Percentiles rank a stretch among this genome's conserved stretches.
These are phyloP conservation scores for Trichosporon ovoides DNA, from an alignment of 1,284 basidiomycete genomes.

Conservation along the genomic window DNA sequence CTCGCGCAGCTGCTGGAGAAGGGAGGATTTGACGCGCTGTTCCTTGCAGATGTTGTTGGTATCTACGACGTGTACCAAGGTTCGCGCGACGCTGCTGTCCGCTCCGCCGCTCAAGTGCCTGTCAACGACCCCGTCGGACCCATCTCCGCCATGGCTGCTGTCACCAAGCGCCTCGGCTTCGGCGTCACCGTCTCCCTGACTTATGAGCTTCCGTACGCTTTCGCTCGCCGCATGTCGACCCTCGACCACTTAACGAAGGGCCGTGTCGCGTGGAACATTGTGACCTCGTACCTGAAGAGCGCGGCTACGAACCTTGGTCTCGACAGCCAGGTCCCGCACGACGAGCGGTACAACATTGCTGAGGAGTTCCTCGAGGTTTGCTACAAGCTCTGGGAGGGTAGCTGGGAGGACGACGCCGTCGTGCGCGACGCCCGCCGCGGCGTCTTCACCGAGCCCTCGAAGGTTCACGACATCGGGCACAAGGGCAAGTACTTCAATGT, in stretches of 20 bases:
- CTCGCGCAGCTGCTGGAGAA: slow-evolving; percentile 13
- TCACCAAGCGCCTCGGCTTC: slow-evolving; percentile 18
- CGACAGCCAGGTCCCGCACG: slow-evolving; percentile 22
- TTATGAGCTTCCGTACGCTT: slow-evolving; percentile 41
- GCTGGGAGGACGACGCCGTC: slow-evolving; percentile 45
- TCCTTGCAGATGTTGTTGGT: slow-evolving; percentile 18
- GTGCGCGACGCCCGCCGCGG: slow-evolving; percentile 23
- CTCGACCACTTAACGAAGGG: slow-evolving; percentile 48
- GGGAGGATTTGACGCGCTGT: slow-evolving; percentile 14
- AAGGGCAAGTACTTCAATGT: slow-evolving; percentile 39
- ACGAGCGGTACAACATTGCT: slow-evolving; percentile 27
- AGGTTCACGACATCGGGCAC: slow-evolving; percentile 42
- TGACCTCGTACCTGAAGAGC: slow-evolving; percentile 42
- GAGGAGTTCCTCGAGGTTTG: slow-evolving; percentile 26
- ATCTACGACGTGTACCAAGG: slow-evolving; percentile 20
- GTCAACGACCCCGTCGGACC: slow-evolving; percentile 16
- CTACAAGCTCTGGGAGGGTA: slow-evolving; percentile 48
- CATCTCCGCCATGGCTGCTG: slow-evolving; percentile 18
- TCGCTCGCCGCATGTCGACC: slow-evolving; percentile 42
- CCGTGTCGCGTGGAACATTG: slow-evolving; percentile 45
- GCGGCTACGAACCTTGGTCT: slow-evolving; percentile 41
- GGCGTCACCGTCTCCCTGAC: slow-evolving; percentile 23
- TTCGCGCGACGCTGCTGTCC: slow-evolving; percentile 13
- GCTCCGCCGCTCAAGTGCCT: slow-evolving; percentile 14
- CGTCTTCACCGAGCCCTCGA: slow-evolving; percentile 35